Conservation (phyloP, 106 monocot species). For the Posidonia australis region DNA sequence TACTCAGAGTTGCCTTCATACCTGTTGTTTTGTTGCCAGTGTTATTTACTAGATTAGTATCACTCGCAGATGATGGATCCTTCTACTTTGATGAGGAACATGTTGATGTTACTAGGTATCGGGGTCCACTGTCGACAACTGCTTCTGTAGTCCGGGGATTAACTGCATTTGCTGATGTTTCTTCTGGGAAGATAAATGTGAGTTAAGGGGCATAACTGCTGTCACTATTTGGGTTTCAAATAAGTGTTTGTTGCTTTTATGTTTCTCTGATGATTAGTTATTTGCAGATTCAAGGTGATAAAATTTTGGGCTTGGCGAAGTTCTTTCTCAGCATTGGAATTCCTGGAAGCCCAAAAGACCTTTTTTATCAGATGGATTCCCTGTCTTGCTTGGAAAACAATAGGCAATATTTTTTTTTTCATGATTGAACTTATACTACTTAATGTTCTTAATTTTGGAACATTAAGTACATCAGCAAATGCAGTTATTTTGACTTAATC, state of each 20-base stretch:
- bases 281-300: constrained; percentile 67
- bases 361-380: constrained; percentile 78
- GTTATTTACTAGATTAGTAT: background rate
- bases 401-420: constrained; percentile 17
- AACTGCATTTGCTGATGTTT: constrained; percentile 52
- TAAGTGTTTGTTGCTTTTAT: constrained; percentile 11
- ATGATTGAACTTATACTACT: background rate
- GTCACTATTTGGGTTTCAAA: constrained; percentile 5
- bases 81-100: constrained; percentile 88
- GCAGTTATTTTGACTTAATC: too few relatives aligned
- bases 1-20: background rate
- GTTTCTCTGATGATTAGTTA: background rate
- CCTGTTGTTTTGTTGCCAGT: background rate
- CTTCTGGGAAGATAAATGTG: constrained; percentile 69
- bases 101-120: constrained; percentile 57
- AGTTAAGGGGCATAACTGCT: background rate
- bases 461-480: too few relatives aligned
- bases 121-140: constrained; percentile 60
- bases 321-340: constrained; percentile 77
- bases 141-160: constrained; percentile 66
- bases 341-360: constrained; percentile 75
- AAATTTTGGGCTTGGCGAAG: constrained; percentile 82
- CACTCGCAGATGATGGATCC: constrained; percentile 67
- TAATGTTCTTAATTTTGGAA: too few relatives aligned
- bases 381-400: constrained; percentile 79